Evolutionary conservation across 176 grass and related monocot genomes (phyloP).

Genomic region (Triticum dicoccoides): DNA sequence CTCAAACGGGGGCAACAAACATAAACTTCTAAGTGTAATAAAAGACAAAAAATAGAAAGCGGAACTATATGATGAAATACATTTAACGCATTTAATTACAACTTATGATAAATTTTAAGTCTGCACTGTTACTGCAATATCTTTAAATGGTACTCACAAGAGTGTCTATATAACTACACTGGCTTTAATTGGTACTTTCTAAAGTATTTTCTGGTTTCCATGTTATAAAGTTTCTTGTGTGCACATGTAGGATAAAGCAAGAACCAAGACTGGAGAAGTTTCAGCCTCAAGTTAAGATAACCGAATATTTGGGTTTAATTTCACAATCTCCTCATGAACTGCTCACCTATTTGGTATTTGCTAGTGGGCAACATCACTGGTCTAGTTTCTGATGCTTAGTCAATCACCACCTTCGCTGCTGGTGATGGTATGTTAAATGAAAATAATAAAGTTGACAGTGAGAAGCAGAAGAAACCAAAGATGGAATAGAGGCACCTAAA

Average conservation of each 20-base stretch:
- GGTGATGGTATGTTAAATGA: neutral
- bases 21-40: constrained; percentile 14
- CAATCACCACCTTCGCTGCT: neutral
- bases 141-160: neutral
- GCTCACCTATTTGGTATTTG: neutral
- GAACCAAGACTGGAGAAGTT: neutral
- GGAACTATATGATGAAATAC: neutral
- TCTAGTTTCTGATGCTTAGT: neutral
- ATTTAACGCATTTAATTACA: neutral
- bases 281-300: neutral
- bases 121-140: neutral
- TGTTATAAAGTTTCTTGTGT: neutral
- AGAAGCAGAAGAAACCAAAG: neutral
- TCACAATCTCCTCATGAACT: neutral
- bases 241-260: neutral
- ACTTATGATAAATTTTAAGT: neutral
- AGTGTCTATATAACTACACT: neutral
- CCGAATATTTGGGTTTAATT: neutral
- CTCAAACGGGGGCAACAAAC: neutral
- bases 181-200: neutral
- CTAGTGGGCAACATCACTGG: neutral
- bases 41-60: neutral
- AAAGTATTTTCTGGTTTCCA: neutral
- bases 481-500: neutral
- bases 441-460: neutral